Evolutionary conservation across 2,329 filamentous ascomycete species (phyloP), one percentile per base, ranked within the genome.

Genomic region (Escovopsis weberi): DNA sequence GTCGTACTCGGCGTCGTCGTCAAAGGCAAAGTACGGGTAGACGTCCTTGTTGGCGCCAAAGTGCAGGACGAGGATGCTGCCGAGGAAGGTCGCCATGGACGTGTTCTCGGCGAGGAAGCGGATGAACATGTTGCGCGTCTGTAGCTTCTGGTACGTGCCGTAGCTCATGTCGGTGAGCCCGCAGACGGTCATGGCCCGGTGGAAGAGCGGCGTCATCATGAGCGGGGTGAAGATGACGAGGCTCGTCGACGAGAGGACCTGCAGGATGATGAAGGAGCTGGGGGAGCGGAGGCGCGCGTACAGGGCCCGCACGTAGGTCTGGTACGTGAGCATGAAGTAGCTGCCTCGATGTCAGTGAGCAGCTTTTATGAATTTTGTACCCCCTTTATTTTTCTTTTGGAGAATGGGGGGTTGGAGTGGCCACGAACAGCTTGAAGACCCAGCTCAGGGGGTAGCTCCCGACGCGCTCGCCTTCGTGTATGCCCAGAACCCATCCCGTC

Each of bases 1-100:
- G 50, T 78, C 74, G 56, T 82, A 82, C 30, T 51, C 50, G 41
- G 55, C 55, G 53, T 78, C 75, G 55, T 55, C 55, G 53, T 78
- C 75, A 56, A 82, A 82, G 26, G 76, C 70, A 51, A 82, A 81
- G 55, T 82, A 82, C 1, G 78, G 78, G 55, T 82, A 82, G 32
- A 81, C 74, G 51, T 78, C 67, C 57, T 76, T 75, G 62, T 82
- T 82, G 48, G 70, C 64, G 33, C 78, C 78, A 53, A 77, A 80
- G 57, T 82, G 78, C 43, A 82, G 60, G 18, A 81, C 77, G 19
- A 78, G 63, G 45, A 82, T 72, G 55, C 73, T 75, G 40, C 77
- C 78, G 7, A 82, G 61, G 51, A 82, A 82, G 35, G 77, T 65
- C n/a, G 75, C 65, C 78, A 82, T 82, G 42, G 72, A 78, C 9